A percentile compares a stretch with the other conserved stretches of the same genome.
phyloP scores from a whole-genome alignment of 2,329 filamentous ascomycete species.

The Diaporthe aspalathi region DNA sequence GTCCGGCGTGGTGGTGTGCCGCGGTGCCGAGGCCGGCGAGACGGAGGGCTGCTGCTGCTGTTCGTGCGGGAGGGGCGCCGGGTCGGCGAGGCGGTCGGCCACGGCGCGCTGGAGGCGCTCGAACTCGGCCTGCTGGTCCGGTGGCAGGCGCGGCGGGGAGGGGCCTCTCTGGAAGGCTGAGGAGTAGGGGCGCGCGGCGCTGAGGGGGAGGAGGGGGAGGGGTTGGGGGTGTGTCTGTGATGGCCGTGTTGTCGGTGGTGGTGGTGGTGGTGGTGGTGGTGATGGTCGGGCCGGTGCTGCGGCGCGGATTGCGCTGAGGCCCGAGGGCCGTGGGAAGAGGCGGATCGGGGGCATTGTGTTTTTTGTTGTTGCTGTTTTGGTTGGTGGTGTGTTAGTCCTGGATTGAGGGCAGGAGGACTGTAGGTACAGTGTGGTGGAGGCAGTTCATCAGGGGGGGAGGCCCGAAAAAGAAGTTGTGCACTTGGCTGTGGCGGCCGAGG shows the following conservation, averaged over 20 bases:
- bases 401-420: not conserved
- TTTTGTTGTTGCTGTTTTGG: not conserved
- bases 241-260: too few relatives aligned
- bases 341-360: slow-evolving; percentile 31
- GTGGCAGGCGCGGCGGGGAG: slow-evolving; percentile 85
- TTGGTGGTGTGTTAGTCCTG: not conserved
- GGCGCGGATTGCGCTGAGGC: slow-evolving; percentile 16
- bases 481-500: slow-evolving; percentile 33
- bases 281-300: not conserved
- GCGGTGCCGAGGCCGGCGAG: slow-evolving; percentile 42
- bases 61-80: slow-evolving; percentile 43
- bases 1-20: slow-evolving; percentile 45
- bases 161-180: slow-evolving; percentile 66
- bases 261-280: not conserved
- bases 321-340: slow-evolving; percentile 10
- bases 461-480: not conserved
- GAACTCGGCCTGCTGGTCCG: slow-evolving; percentile 90
- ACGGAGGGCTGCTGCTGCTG: slow-evolving; percentile 38
- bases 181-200: slow-evolving; percentile 48
- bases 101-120: slow-evolving; percentile 82
- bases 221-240: not conserved
- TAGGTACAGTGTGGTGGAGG: not conserved
- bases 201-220: not conserved
- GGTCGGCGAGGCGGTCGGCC: slow-evolving; percentile 56
- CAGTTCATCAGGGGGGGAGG: not conserved